Conservation (phyloP, 1,284 basidiomycete genomes). For the Puccinia horiana region DNA sequence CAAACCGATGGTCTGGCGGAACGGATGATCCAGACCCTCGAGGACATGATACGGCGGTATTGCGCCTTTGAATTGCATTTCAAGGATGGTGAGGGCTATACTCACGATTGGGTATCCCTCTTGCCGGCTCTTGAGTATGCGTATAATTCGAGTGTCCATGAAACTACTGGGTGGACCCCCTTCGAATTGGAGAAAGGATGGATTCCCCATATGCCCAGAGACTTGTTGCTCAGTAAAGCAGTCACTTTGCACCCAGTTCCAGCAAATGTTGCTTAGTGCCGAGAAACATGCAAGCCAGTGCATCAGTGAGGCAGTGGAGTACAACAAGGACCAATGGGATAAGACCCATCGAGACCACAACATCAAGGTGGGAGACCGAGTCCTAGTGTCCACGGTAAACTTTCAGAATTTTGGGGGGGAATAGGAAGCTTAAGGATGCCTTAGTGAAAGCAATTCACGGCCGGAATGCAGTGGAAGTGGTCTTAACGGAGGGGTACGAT, state of each 20-base stretch:
- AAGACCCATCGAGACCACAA: not conserved
- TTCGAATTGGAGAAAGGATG: too few relatives aligned
- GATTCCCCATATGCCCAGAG: not conserved
- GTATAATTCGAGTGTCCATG: slow-evolving; percentile 19
- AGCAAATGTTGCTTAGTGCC: not conserved
- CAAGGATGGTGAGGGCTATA: not conserved
- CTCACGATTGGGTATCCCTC: slow-evolving; percentile 24
- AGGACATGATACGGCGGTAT: not conserved
- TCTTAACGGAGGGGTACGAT: not conserved
- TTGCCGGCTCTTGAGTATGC: slow-evolving; percentile 4
- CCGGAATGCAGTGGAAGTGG: slow-evolving; percentile 1
- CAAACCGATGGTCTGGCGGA: too few relatives aligned
- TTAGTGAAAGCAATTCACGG: not conserved
- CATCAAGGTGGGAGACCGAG: not conserved
- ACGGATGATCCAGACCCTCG: slow-evolving; percentile 18
- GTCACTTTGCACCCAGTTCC: not conserved
- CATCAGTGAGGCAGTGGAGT: not conserved
- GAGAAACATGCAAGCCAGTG: not conserved
- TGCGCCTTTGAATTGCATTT: not conserved
- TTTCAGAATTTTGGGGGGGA: not conserved
- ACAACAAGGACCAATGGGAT: slow-evolving; percentile 4
- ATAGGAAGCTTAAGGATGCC: not conserved
- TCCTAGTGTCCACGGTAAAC: not conserved
- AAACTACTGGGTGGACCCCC: not conserved
- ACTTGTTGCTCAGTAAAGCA: not conserved